phyloP scores from a whole-genome alignment of 2,329 filamentous ascomycete species.

The Mycocentrospora acerina region DNA sequence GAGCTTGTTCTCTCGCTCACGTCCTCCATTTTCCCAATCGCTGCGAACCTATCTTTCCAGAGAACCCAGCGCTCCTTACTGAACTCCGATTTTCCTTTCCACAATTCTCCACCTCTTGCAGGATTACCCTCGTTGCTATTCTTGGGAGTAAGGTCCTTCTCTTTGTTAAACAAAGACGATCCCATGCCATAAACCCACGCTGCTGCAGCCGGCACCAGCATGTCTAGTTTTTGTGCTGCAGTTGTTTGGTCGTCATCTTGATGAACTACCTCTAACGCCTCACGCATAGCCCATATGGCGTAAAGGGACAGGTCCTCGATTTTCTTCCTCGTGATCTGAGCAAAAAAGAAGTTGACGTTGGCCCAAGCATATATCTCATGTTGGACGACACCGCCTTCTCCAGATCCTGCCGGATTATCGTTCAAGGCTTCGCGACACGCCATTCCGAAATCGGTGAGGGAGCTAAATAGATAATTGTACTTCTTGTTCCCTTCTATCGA shows the following conservation, averaged over 20 bases:
- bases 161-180: conserved; percentile 20
- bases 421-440: conserved; percentile 33
- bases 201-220: conserved; percentile 30
- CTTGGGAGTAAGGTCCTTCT: conserved; percentile 31
- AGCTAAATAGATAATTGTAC: conserved; percentile 21
- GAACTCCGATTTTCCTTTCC: conserved; percentile 32
- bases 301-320: conserved; percentile 22
- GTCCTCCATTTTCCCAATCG: conserved; percentile 19
- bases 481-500: conserved; percentile 18
- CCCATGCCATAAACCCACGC: conserved; percentile 30
- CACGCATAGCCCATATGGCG: conserved; percentile 32
- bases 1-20: conserved; percentile 24
- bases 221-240: conserved; percentile 25
- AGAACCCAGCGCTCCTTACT: conserved; percentile 35
- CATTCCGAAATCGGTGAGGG: conserved; percentile 24
- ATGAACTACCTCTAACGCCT: conserved; percentile 26
- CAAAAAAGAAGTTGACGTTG: conserved; percentile 37
- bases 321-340: conserved; percentile 18
- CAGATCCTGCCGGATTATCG: conserved; percentile 25
- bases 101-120: conserved; percentile 28
- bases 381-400: conserved; percentile 1
- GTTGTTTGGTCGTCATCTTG: conserved; percentile 20
- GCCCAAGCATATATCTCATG: conserved; percentile 33
- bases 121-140: conserved; percentile 31
- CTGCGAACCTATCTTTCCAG: conserved; percentile 35